Evolutionary conservation across 805 yeast genomes (phyloP), one percentile per base, ranked within the genome.

Genomic region (Naumovozyma castellii): DNA sequence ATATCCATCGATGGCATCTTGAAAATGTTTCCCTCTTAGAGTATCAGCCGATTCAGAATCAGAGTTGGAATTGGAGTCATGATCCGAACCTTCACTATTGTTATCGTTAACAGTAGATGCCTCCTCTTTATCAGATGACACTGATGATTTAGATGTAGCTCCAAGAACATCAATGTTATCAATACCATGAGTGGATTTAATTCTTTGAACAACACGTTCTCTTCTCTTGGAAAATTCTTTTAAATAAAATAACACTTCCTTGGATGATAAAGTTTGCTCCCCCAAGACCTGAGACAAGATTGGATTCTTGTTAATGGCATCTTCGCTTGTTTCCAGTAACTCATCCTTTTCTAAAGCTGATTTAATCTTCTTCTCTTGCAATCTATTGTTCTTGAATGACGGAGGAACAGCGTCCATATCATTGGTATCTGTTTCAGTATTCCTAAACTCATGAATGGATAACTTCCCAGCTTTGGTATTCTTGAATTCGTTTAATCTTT

Each of bases 401-500:
- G 99, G 99, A 1, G 99, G 99, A 37, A 78, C 70, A 0, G 85
- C 70, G 27, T 40, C 42, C 15, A 16, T 22, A 4, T 47, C 46
- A 6, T 39, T 48, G 12, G 44, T 44, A 5, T 50, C 47, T 1
- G 44, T 34, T 5, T 50, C 60, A 2, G 72, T 66, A 16, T 67
- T 72, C 50, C 97, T 71, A 55, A 92, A 90, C 34, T 76, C 80
- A 34, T 72, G 69, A 15, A 92, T 78, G 0, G 95, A 76, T 44
- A 90, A 62, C 8, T 66, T 64, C 1, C 86, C 94, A 0, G 95
- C 78, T 14, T 73, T 66, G 0, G 97, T 87, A 39, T 70, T 69
- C 48, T 77, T 80, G 57, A 92, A 92, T 64, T 92, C 99, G 50
- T 82, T 82, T 48, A 92, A 71, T 49, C 99, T 72, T 48, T 84